phyloP scores from a whole-genome alignment of 306 rosid species.

The Cucumis sativus region DNA sequence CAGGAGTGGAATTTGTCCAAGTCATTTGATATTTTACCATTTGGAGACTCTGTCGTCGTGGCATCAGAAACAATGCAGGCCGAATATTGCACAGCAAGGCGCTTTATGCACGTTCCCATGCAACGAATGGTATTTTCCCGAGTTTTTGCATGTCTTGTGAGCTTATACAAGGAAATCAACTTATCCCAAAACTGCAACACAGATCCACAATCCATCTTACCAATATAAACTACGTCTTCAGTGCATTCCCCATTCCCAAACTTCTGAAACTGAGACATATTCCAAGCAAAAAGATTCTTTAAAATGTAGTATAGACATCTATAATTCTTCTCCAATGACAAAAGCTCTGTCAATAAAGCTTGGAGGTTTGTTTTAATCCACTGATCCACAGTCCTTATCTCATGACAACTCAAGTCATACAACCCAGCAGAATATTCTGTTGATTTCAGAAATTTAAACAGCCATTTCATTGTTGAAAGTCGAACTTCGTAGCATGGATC shows the following conservation, averaged over 20 bases:
- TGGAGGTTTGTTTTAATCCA: conserved; percentile 65
- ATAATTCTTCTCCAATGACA: conserved; percentile 54
- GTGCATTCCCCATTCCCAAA: conserved; percentile 20
- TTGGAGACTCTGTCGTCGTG: conserved; percentile 11
- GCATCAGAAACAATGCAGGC: conserved; percentile 27
- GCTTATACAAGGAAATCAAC: conserved; percentile 45
- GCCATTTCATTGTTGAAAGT: conserved; percentile 84
- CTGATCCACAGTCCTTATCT: conserved; percentile 30
- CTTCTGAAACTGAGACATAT: conserved; percentile 54
- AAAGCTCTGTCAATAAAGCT: conserved; percentile 40
- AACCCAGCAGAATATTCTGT: conserved; percentile 31
- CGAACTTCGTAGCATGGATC: conserved; percentile 83
- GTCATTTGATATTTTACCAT: conserved; percentile 15
- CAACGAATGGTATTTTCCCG: conserved; percentile 59
- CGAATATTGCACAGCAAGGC: conserved; percentile 36
- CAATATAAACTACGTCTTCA: conserved; percentile 38
- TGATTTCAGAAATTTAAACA: conserved; percentile 59
- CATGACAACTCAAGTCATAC: conserved; percentile 27
- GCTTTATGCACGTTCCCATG: conserved; percentile 61
- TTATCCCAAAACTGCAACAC: conserved; percentile 66
- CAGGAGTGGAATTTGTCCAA: conserved; percentile 27
- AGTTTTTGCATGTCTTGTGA: conserved; percentile 66
- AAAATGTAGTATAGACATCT: conserved; percentile 62
- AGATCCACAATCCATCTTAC: conserved; percentile 52
- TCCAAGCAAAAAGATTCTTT: conserved; percentile 69